Evolutionary conservation across 306 rosid genomes (phyloP).

Genomic region (Dryas octopetala): DNA sequence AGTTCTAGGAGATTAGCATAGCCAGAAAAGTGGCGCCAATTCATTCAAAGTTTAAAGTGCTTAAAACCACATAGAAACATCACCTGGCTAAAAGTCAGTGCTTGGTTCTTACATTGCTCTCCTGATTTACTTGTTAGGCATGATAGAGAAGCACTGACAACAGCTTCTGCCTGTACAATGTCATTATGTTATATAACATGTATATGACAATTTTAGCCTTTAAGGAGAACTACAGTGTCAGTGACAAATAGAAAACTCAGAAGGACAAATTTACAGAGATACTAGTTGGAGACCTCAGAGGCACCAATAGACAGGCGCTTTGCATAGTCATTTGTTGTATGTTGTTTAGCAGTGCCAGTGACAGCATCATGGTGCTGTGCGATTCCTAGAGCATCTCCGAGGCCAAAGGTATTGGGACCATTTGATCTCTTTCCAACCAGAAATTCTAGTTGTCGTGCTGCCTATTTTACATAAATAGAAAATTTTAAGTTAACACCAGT

Average conservation of each 20-base stretch:
- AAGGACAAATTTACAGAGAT: conserved; percentile 9
- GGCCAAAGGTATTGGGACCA: conserved; percentile 34
- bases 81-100: conserved; percentile 55
- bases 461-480: conserved; percentile 28
- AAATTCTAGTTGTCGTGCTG: conserved; percentile 61
- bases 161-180: conserved; percentile 60
- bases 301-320: conserved; percentile 75
- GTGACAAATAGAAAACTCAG: not conserved
- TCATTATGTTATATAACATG: not conserved
- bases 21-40: not conserved
- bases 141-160: conserved; percentile 61
- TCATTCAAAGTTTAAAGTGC: not conserved
- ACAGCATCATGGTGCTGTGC: conserved; percentile 82
- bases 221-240: not conserved
- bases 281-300: conserved; percentile 47
- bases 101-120: conserved; percentile 22
- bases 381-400: conserved; percentile 70
- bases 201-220: not conserved
- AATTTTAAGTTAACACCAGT: no score
- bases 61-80: not conserved
- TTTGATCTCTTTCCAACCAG: conserved; percentile 45
- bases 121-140: conserved; percentile 52
- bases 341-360: conserved; percentile 65
- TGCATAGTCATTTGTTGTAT: conserved; percentile 71
- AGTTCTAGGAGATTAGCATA: conserved; percentile 4